Evolutionary conservation across 1,284 basidiomycete genomes (phyloP), one percentile per base, ranked within the genome.

Genomic region (Malassezia japonica): DNA sequence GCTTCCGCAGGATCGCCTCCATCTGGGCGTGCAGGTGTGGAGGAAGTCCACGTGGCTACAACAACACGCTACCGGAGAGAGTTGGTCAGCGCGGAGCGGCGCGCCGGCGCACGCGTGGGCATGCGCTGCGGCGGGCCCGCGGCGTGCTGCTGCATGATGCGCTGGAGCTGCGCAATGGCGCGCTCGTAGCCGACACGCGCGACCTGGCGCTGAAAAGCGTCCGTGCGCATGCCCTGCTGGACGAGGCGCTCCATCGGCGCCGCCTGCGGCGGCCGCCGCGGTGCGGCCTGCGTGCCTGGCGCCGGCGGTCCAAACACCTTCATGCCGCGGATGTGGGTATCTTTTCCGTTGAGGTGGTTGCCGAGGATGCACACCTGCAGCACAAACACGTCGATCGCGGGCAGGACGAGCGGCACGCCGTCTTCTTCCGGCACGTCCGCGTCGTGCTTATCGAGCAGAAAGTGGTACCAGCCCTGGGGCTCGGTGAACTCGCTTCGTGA

Each of bases 261-360:
- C 9, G 9, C n/a, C 15, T 25, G 24, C 20, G 16, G 8, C 4
- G 28, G 6, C 31, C 15, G 40, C 13, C 15, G 24, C 15, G 23
- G 5, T 6, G 27, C 24, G n/a, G 12, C 3, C 24, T 3, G 6
- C 31, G n/a, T 27, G 1, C 40, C 38, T 10, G 38, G 20, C 5
- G 16, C 31, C 6, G 44, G 38, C 3, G 50, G 50, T 4, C 90
- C 92, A 55, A 89, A 82, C 20, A 96, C 80, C 46, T 80, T 82
- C 35, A 98, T 74, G 1, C 90, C 88, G 16, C 94, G 82, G 13
- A 98, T 85, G 75, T 98, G 94, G 8, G 94, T 98, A 75, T 99
- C 94, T 73, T 98, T 98, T 3, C 94, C 94, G 63, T 92, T 95
- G 80, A 94, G 84, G 69, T 98, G 90, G 70, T 98, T 98, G 18